These are phyloP conservation scores for Jatropha podagrica DNA, from an alignment of 441 rosid genomes.

Conservation along the genomic window DNA sequence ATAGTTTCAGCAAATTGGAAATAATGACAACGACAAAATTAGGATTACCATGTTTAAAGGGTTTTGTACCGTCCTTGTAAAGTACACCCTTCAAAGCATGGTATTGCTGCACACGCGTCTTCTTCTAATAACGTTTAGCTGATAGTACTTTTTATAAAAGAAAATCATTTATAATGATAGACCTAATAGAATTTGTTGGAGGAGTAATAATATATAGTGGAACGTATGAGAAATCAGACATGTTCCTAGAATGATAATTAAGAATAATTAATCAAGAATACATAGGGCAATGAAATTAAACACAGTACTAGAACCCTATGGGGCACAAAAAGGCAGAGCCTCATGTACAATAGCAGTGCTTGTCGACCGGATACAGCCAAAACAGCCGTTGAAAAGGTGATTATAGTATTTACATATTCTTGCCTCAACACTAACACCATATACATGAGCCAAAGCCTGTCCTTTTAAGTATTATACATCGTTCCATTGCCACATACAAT, in stretches of 20 bases:
- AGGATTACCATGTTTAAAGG: background rate
- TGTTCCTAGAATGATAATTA: background rate
- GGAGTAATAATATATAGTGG: too few relatives aligned
- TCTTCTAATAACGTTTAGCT: too few relatives aligned
- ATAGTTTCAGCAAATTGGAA: background rate
- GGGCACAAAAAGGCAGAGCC: background rate
- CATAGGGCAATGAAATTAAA: background rate
- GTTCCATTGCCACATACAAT: too few relatives aligned
- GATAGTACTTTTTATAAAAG: too few relatives aligned
- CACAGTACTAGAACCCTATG: background rate
- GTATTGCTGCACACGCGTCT: too few relatives aligned
- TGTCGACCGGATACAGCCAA: slow-evolving; percentile 17
- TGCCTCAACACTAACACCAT: slow-evolving; percentile 16
- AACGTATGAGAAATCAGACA: background rate
- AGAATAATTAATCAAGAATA: too few relatives aligned
- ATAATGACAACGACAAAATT: background rate
- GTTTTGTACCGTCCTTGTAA: too few relatives aligned
- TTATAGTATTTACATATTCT: slow-evolving; percentile 18
- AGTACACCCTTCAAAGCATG: too few relatives aligned
- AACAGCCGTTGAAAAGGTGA: slow-evolving; percentile 13
- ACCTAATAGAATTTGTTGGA: too few relatives aligned
- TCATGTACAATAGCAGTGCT: background rate
- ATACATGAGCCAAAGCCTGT: slow-evolving; percentile 23
- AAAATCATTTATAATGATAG: too few relatives aligned
- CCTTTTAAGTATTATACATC: slow-evolving; percentile 11